phyloP scores from a whole-genome alignment of 108 stramenopile species.

The Discostella pseudostelligera region DNA sequence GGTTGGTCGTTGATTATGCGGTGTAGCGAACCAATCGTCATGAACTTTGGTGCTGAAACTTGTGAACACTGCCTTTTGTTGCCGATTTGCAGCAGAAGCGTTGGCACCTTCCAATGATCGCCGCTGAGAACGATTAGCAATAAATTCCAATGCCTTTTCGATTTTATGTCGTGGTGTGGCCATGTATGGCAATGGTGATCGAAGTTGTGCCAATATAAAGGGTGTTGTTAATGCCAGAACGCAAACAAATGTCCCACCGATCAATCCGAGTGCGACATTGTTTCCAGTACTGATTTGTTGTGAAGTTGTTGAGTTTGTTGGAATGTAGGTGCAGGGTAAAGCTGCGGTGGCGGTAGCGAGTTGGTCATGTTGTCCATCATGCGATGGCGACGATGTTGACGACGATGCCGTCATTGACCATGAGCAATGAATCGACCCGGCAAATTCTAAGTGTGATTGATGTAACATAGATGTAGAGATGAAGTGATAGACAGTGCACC shows the following conservation, averaged over 20 bases:
- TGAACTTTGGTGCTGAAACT: too few relatives aligned
- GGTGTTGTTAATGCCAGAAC: conserved; percentile 61
- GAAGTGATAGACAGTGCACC: too few relatives aligned
- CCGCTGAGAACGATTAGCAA: conserved; percentile 16
- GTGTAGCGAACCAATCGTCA: neutral
- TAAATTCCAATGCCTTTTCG: conserved; percentile 49
- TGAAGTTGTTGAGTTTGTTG: neutral
- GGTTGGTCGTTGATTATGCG: conserved; percentile 2
- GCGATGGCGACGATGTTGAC: too few relatives aligned
- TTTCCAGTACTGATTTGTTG: conserved; percentile 18
- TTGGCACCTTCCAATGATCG: neutral
- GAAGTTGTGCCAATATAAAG: conserved; percentile 57
- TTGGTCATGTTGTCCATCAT: too few relatives aligned
- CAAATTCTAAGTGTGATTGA: too few relatives aligned
- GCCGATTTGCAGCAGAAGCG: neutral
- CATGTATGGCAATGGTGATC: conserved; percentile 74
- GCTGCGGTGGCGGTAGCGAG: too few relatives aligned
- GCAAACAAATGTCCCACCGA: conserved; percentile 44
- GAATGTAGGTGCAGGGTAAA: too few relatives aligned
- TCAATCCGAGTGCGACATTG: conserved; percentile 22
- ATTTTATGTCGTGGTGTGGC: conserved; percentile 75
- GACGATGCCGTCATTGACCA: too few relatives aligned
- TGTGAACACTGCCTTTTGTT: too few relatives aligned
- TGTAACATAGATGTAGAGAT: too few relatives aligned
- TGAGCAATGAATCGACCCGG: too few relatives aligned